A percentile compares a stretch with the other conserved stretches of the same genome.
Evolutionary conservation across 257 asterid species (phyloP).

Genomic region (Thymus mandschuricus): DNA sequence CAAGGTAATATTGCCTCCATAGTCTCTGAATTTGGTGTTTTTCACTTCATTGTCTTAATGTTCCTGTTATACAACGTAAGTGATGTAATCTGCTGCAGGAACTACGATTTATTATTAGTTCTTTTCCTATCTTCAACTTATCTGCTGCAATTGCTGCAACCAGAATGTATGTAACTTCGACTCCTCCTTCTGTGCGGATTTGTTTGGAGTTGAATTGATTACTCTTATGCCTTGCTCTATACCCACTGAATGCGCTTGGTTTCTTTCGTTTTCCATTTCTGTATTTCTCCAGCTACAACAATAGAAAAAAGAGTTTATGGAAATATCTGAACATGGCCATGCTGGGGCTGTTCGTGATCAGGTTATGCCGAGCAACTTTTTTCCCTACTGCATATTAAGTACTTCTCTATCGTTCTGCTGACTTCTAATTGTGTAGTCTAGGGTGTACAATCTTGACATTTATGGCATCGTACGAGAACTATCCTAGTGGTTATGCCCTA

Average conservation of each 20-base stretch:
- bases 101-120: constrained; percentile 89
- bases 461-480: constrained; percentile 91
- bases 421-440: constrained; percentile 69
- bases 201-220: background rate
- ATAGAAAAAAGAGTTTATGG: constrained; percentile 85
- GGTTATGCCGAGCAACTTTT: constrained; percentile 52
- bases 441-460: constrained; percentile 73
- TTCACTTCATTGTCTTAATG: constrained; percentile 5
- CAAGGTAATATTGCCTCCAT: constrained; percentile 59
- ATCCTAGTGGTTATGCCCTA: constrained; percentile 89
- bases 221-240: constrained; percentile 11
- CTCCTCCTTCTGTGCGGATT: background rate
- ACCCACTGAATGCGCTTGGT: constrained; percentile 1
- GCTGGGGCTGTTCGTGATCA: constrained; percentile 74
- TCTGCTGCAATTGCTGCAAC: constrained; percentile 93
- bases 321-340: constrained; percentile 63
- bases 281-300: constrained; percentile 70
- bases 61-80: constrained; percentile 10
- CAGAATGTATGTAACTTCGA: constrained; percentile 67
- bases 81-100: constrained; percentile 63
- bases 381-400: constrained; percentile 4
- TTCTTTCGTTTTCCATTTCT: constrained; percentile 10
- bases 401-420: constrained; percentile 33
- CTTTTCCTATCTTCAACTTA: constrained; percentile 89
- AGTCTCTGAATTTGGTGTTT: constrained; percentile 16